These are phyloP conservation scores for Pezicula neosporulosa DNA, from an alignment of 2,329 filamentous ascomycete genomes.

Conservation along the genomic window DNA sequence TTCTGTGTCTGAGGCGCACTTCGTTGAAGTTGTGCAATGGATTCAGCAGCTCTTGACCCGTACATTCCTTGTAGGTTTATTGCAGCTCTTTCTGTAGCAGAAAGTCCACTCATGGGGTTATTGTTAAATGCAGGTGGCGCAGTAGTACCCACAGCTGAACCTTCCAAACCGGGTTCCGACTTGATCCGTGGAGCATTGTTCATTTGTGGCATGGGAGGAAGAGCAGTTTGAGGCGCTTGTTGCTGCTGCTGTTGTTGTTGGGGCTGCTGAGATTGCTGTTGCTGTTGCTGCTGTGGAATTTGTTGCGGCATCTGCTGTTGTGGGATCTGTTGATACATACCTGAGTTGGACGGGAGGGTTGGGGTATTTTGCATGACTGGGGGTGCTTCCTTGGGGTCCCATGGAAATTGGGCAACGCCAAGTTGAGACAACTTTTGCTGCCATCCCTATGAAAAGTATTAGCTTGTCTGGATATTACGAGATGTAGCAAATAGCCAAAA, in stretches of 20 bases:
- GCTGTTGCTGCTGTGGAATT: conserved; percentile 9
- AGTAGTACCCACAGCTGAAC: background rate
- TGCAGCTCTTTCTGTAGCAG: conserved; percentile 52
- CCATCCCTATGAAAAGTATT: conserved; percentile 67
- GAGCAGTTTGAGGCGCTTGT: conserved; percentile 5
- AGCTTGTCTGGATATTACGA: conserved; percentile 17
- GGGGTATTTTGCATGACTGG: conserved; percentile 33
- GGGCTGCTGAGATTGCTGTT: conserved; percentile 7
- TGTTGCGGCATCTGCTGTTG: conserved; percentile 16
- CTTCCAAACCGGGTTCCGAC: conserved; percentile 39
- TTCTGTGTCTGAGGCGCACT: conserved; percentile 23
- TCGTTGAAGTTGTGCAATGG: conserved; percentile 57
- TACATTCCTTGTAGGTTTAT: conserved; percentile 56
- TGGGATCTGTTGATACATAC: conserved; percentile 23
- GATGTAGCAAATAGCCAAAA: background rate
- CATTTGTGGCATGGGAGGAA: conserved; percentile 9
- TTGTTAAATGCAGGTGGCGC: conserved; percentile 10
- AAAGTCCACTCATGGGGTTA: conserved; percentile 19
- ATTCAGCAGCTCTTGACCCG: conserved; percentile 60
- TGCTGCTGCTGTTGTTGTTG: conserved; percentile 14
- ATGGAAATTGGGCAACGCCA: conserved; percentile 85
- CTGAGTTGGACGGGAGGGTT: conserved; percentile 28
- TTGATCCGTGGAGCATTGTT: conserved; percentile 31
- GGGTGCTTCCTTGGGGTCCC: conserved; percentile 77
- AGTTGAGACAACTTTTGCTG: conserved; percentile 85